Base-by-base conservation (phyloP, 2,329 filamentous ascomycete genomes). In the Thelonectria blattea region DNA sequence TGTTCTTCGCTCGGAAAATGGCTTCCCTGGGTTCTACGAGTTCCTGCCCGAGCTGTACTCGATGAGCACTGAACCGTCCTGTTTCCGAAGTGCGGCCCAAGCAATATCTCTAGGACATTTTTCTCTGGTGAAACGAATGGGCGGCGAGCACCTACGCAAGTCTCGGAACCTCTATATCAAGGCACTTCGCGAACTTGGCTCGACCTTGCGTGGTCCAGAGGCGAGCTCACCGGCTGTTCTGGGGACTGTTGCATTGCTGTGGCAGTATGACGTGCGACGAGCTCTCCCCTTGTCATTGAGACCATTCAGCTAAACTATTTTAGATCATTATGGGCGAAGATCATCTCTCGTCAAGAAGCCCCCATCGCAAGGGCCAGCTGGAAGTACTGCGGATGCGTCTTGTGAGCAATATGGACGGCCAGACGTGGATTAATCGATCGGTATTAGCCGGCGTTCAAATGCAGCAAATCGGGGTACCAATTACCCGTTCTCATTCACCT, bases 271-370 rank as follows among this genome's bases (percentile, higher is more conserved):
- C 18, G 52, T 47, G 43, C 34, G 52, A n/a, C 22, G 7, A 27
- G 5, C 27, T 30, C 27, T 10, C 3, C 17, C 30, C 2, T n/a
- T 37, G 9, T n/a, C 17, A 3, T 6, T 17, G 17, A 3, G 20
- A 6, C 9, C 27, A 37, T 12, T 5, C 14, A 37, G 12, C 39
- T n/a, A 45, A n/a, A 11, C 12, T 15, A 10, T 14, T 1, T 2
- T 17, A 54, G 52, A 54, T 54, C 12, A 39, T 54, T 12, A 47
- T 54, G 52, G 52, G 52, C 7, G 52, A 54, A 39, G 52, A 54
- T 9, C 32, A 46, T 14, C 18, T 54, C 11, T 18, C 18, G 12
- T 47, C 52, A 12, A 41, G 42, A n/a, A 54, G 52, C 18, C 41
- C 52, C 3, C 52, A 54, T 43, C 41, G 52, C 12, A 46, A 39